phyloP scores from a whole-genome alignment of 2,329 filamentous ascomycete species.

The Fusarium torreyae region DNA sequence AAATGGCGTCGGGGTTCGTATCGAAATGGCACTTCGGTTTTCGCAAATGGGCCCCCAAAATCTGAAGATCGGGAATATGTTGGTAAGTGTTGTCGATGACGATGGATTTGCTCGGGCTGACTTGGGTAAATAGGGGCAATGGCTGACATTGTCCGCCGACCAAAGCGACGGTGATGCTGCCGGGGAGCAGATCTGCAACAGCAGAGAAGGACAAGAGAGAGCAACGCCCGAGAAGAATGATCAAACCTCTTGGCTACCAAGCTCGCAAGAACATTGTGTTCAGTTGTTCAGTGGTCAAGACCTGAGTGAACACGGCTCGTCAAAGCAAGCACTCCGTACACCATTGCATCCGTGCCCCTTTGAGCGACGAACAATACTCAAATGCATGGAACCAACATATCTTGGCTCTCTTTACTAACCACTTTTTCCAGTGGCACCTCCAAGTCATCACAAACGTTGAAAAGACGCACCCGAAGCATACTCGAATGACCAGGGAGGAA shows the following conservation, averaged over 20 bases:
- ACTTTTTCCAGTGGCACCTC: not conserved
- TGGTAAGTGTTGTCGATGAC: not conserved
- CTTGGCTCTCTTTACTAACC: not conserved
- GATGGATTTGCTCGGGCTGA: not conserved
- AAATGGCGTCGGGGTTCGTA: not conserved
- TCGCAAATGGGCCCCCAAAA: not conserved
- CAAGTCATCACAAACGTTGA: not conserved
- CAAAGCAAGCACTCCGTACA: not conserved
- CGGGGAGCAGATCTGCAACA: not conserved
- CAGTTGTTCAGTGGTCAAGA: not conserved
- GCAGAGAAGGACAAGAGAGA: not conserved
- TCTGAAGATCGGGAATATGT: accelerated
- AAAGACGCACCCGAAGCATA: not conserved
- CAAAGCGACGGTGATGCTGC: not conserved
- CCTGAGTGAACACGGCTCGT: slow-evolving; percentile 1
- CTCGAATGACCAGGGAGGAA: not conserved
- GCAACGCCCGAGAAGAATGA: too few relatives aligned
- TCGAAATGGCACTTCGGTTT: not conserved
- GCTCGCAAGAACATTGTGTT: not conserved
- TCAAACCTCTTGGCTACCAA: too few relatives aligned
- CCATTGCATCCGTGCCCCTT: not conserved
- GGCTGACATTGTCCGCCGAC: not conserved
- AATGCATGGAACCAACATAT: not conserved
- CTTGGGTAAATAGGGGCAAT: slow-evolving; percentile 17
- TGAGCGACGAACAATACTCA: not conserved